These are phyloP conservation scores for Arachis monticola DNA, from an alignment of 331 rosid species.

Conservation along the genomic window DNA sequence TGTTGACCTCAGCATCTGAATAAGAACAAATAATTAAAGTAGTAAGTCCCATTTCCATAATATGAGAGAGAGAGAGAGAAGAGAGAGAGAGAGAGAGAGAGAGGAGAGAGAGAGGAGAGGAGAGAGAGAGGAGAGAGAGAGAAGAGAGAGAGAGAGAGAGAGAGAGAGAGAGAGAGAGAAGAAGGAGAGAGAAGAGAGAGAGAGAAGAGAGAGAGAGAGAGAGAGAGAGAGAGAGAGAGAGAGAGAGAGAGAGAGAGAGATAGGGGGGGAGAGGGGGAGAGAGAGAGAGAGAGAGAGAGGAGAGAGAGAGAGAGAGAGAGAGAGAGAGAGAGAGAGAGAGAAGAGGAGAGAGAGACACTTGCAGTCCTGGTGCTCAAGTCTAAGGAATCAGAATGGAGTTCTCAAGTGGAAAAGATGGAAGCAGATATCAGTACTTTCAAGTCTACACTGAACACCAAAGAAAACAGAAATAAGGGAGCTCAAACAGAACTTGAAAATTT, in stretches of 20 bases:
- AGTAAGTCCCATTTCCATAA: neutral
- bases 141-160: too few species aligned
- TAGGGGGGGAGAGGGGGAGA: too few species aligned
- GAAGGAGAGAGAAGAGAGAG: too few species aligned
- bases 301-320: too few species aligned
- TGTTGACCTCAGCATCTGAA: constrained; percentile 58
- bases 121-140: too few species aligned
- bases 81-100: neutral
- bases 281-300: too few species aligned
- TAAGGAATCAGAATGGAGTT: constrained; percentile 60
- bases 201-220: too few species aligned
- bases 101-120: neutral
- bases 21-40: neutral
- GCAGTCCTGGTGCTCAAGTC: constrained; percentile 49
- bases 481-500: constrained; percentile 57
- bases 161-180: too few species aligned
- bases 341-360: too few species aligned
- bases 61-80: neutral
- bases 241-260: too few species aligned
- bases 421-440: constrained; percentile 40
- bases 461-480: constrained; percentile 53
- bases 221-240: too few species aligned
- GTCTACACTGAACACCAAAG: constrained; percentile 46
- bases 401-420: constrained; percentile 51
- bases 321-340: too few species aligned